phyloP scores from a whole-genome alignment of 257 asterid genomes.

The Nicotiana tomentosiformis region DNA sequence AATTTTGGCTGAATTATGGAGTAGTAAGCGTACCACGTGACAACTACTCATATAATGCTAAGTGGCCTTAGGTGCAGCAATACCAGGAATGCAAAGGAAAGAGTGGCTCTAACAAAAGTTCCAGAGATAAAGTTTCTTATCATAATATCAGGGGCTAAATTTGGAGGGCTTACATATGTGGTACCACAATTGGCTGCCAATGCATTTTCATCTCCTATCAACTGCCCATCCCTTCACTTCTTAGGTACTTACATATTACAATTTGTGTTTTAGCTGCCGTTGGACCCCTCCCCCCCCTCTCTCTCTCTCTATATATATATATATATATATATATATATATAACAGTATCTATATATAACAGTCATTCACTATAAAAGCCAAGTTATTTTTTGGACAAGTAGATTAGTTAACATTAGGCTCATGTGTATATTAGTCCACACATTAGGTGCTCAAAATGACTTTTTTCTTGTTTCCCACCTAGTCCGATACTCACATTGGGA shows the following conservation, averaged over 20 bases:
- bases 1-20: neutral
- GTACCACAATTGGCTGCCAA: constrained; percentile 27
- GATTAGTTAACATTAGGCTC: no score
- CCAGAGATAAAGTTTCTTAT: constrained; percentile 30
- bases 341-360: no score
- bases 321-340: no score
- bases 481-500: no score
- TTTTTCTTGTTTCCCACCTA: no score
- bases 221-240: constrained; percentile 33
- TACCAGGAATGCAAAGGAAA: constrained; percentile 40
- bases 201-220: constrained; percentile 25
- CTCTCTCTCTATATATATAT: no score
- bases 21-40: neutral
- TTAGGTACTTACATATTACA: constrained; percentile 12
- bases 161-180: constrained; percentile 25
- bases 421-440: no score
- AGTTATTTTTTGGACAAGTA: neutral
- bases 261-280: neutral
- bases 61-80: constrained; percentile 17
- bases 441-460: no score
- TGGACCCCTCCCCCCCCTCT: no score
- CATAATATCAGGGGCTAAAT: constrained; percentile 27
- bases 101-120: constrained; percentile 32
- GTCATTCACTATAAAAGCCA: no score
- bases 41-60: neutral